Evolutionary conservation across 257 asterid genomes (phyloP).

Genomic region (Handroanthus guayacan): DNA sequence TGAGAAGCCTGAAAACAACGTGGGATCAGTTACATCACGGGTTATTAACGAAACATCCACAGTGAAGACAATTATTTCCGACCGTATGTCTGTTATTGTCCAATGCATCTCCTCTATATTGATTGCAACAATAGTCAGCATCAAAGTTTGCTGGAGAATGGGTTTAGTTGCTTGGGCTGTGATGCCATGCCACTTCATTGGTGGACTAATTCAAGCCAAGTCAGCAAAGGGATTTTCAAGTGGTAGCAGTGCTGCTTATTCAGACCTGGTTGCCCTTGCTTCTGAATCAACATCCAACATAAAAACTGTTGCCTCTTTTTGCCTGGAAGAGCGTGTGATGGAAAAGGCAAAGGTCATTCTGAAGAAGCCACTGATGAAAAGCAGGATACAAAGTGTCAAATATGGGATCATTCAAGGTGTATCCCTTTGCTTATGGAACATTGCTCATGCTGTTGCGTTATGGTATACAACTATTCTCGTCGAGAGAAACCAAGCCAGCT

Average conservation of each 20-base stretch:
- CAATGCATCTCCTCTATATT: conserved; percentile 82
- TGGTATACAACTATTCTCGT: conserved; percentile 77
- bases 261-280: conserved; percentile 73
- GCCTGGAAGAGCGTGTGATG: conserved; percentile 70
- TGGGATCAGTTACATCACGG: conserved; percentile 73
- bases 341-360: conserved; percentile 58
- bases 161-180: conserved; percentile 90
- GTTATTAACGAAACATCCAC: conserved; percentile 76
- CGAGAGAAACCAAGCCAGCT: conserved; percentile 63
- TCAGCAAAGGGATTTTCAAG: conserved; percentile 84
- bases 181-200: conserved; percentile 91
- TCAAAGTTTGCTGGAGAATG: conserved; percentile 80
- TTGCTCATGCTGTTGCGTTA: conserved; percentile 83
- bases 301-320: conserved; percentile 74
- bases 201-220: conserved; percentile 84
- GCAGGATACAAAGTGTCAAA: conserved; percentile 68
- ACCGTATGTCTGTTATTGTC: conserved; percentile 82
- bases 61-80: conserved; percentile 77
- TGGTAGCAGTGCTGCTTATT: conserved; percentile 60
- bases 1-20: conserved; percentile 72
- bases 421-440: conserved; percentile 82
- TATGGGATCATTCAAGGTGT: conserved; percentile 77
- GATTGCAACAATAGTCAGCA: conserved; percentile 80
- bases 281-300: conserved; percentile 78
- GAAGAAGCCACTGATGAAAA: conserved; percentile 53